These are phyloP conservation scores for Allomyces macrogynus DNA, from an alignment of 192 early-diverging fungal species.

Conservation along the genomic window DNA sequence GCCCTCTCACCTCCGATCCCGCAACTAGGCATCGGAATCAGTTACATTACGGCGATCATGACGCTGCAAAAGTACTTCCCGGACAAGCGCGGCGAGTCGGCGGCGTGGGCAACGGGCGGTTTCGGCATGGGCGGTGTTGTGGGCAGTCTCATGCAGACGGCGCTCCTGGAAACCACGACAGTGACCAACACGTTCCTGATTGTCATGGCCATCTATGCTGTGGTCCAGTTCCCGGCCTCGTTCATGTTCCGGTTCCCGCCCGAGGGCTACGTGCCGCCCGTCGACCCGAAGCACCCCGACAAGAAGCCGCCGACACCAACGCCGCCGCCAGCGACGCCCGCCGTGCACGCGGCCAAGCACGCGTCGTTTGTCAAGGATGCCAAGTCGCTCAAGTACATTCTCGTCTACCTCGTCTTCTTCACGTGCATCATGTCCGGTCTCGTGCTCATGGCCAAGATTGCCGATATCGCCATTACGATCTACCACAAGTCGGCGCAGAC, in stretches of 20 bases:
- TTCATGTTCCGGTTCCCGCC: slow-evolving; percentile 38
- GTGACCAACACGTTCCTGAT: slow-evolving; percentile 43
- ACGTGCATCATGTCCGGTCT: slow-evolving; percentile 38
- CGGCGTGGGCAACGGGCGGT: slow-evolving; percentile 54
- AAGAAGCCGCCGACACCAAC: no score
- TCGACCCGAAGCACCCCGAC: no score
- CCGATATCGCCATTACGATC: slow-evolving; percentile 21
- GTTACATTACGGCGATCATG: slow-evolving; percentile 54
- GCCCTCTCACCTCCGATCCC: no score
- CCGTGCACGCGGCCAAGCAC: no score
- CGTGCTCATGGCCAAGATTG: slow-evolving; percentile 32
- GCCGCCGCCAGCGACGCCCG: no score
- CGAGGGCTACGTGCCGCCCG: slow-evolving; percentile 15
- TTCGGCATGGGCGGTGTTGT: slow-evolving; percentile 55
- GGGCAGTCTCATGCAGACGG: slow-evolving; percentile 37
- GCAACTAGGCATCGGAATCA: slow-evolving; percentile 23
- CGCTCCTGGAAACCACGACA: slow-evolving; percentile 25
- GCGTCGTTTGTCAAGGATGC: slow-evolving; percentile 17
- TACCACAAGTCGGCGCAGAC: slow-evolving; percentile 4
- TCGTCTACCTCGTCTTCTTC: slow-evolving; percentile 38
- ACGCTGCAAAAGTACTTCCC: slow-evolving; percentile 66
- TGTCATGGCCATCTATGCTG: slow-evolving; percentile 37
- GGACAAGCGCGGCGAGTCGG: slow-evolving; percentile 45
- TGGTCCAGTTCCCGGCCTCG: slow-evolving; percentile 36
- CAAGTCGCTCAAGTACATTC: slow-evolving; percentile 31